phyloP scores from a whole-genome alignment of 1,284 basidiomycete genomes.

The Moesziomyces sp. region DNA sequence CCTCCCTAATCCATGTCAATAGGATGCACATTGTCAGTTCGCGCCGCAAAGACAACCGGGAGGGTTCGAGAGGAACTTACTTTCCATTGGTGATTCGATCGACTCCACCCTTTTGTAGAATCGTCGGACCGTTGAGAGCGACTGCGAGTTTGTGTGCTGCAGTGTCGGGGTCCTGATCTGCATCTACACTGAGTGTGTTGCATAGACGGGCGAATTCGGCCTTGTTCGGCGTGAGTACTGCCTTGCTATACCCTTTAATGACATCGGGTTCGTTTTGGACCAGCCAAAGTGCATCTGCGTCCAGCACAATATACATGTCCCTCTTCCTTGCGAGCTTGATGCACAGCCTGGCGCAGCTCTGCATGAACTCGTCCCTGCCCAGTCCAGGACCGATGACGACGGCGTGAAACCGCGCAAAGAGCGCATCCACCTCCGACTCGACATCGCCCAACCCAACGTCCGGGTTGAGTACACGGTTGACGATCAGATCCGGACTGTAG shows the following conservation, averaged over 20 bases:
- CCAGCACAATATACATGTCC: constrained; percentile 88
- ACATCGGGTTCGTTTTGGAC: constrained; percentile 79
- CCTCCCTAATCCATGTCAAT: constrained; percentile 69
- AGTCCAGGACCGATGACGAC: constrained; percentile 89
- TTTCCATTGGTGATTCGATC: constrained; percentile 62
- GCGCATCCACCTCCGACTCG: constrained; percentile 73
- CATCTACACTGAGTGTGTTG: constrained; percentile 74
- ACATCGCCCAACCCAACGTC: constrained; percentile 65
- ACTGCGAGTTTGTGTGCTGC: constrained; percentile 72
- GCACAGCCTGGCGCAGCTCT: constrained; percentile 73
- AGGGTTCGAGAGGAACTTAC: constrained; percentile 4
- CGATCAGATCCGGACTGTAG: constrained; percentile 92
- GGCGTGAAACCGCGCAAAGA: constrained; percentile 87
- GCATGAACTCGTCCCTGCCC: constrained; percentile 85
- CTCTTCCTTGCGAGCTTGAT: constrained; percentile 71
- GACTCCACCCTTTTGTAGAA: constrained; percentile 85
- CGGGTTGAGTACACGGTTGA: constrained; percentile 82
- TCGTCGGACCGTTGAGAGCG: constrained; percentile 83
- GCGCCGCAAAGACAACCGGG: not conserved
- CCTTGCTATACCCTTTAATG: constrained; percentile 82
- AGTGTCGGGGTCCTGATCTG: constrained; percentile 68
- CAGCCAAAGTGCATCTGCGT: constrained; percentile 88
- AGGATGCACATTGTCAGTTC: constrained; percentile 39
- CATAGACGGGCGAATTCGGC: constrained; percentile 90
- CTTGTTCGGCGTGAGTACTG: constrained; percentile 91